Evolutionary conservation across 139 green algal species (phyloP).

Genomic region (Chlamydomonas applanata): DNA sequence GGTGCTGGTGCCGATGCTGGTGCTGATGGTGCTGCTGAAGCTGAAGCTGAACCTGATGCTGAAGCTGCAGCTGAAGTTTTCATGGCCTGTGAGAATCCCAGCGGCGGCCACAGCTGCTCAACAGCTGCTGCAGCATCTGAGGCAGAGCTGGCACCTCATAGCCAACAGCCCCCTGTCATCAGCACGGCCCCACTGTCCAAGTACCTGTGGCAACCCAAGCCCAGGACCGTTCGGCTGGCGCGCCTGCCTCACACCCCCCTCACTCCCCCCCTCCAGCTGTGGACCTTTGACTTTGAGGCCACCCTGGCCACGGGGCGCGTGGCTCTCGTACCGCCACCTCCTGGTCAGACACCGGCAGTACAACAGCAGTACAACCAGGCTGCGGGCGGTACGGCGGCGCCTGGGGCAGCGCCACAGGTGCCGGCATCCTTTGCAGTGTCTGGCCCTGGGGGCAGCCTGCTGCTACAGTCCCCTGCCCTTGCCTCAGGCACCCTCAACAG

Average conservation of each 20-base stretch:
- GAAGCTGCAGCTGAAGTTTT: neutral
- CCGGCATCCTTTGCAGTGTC: neutral
- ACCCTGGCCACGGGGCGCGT: no score
- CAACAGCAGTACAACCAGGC: neutral
- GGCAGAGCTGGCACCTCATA: no score
- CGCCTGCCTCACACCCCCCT: slow-evolving; percentile 9
- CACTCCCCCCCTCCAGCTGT: neutral
- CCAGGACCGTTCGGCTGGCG: neutral
- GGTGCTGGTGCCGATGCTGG: no score
- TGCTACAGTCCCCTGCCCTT: slow-evolving; percentile 5
- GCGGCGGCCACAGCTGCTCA: neutral
- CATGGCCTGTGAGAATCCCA: neutral
- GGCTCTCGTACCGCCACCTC: no score
- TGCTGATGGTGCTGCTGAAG: no score
- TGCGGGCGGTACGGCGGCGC: no score
- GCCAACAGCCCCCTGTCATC: no score
- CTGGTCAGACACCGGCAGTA: neutral
- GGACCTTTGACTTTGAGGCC: neutral
- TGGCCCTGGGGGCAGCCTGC: neutral
- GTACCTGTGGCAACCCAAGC: neutral
- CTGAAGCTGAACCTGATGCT: no score
- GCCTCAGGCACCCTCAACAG: slow-evolving; percentile 62
- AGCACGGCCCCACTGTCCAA: no score
- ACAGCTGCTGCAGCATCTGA: neutral
- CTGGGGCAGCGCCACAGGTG: no score